phyloP scores from a whole-genome alignment of 2,329 filamentous ascomycete species.

The Apiospora saccharicola region DNA sequence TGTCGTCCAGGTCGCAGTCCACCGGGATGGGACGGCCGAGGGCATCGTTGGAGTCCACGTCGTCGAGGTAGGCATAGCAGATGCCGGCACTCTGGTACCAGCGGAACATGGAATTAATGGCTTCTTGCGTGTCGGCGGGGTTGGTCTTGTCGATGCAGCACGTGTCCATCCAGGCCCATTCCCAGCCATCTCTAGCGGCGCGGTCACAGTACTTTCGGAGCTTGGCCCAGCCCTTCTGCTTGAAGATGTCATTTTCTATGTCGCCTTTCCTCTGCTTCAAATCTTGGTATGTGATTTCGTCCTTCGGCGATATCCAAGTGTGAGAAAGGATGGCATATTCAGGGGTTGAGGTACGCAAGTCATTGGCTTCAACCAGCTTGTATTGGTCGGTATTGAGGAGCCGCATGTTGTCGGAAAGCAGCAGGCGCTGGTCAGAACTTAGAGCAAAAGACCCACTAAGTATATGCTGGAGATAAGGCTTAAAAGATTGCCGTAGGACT shows the following conservation, averaged over 20 bases:
- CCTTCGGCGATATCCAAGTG: slow-evolving; percentile 27
- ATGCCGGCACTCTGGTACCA: slow-evolving; percentile 28
- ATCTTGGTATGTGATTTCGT: slow-evolving; percentile 30
- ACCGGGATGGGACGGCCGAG: neutral
- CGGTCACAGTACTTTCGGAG: slow-evolving; percentile 28
- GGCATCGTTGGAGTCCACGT: slow-evolving; percentile 6
- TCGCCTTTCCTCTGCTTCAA: slow-evolving; percentile 28
- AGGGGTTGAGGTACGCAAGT: neutral
- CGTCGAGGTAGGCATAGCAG: slow-evolving; percentile 29
- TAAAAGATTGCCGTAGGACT: neutral
- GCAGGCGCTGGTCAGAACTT: neutral
- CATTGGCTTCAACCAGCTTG: neutral
- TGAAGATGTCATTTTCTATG: slow-evolving; percentile 28
- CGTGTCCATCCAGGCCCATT: slow-evolving; percentile 30
- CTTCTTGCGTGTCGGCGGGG: slow-evolving; percentile 23
- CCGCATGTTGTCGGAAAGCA: slow-evolving; percentile 3
- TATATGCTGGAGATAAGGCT: neutral
- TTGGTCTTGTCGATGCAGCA: slow-evolving; percentile 31
- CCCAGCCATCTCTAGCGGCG: slow-evolving; percentile 27
- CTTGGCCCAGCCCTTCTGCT: slow-evolving; percentile 30
- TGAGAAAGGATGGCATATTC: slow-evolving; percentile 32
- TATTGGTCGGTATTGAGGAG: slow-evolving; percentile 5
- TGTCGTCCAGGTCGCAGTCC: slow-evolving; percentile 19
- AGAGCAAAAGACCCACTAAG: neutral
- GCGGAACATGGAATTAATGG: slow-evolving; percentile 31